These are phyloP conservation scores for Aspergillus olivimuriae DNA, from an alignment of 495 filamentous ascomycete genomes.

Conservation along the genomic window DNA sequence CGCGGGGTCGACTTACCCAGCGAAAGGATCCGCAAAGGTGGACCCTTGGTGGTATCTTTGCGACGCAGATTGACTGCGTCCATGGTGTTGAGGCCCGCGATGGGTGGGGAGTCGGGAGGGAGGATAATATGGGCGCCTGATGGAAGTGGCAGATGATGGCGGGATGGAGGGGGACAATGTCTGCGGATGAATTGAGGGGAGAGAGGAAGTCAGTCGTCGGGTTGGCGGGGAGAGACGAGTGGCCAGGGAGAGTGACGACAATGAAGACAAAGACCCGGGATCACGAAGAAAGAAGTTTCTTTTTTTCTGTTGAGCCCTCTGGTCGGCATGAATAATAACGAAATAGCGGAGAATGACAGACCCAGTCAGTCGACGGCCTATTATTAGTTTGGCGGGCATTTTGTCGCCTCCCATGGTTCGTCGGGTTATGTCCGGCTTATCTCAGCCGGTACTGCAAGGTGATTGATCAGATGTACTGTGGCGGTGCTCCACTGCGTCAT, in stretches of 20 bases:
- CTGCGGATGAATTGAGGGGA: neutral
- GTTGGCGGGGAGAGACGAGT: neutral
- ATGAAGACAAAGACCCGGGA: neutral
- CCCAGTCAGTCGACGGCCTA: no score
- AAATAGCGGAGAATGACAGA: no score
- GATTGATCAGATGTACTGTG: no score
- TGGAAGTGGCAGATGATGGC: slow-evolving; percentile 1
- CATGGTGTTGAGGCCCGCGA: slow-evolving; percentile 16
- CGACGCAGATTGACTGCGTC: slow-evolving; percentile 47
- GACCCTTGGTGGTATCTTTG: slow-evolving; percentile 92
- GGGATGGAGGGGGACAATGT: no score
- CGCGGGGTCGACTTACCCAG: slow-evolving; percentile 73
- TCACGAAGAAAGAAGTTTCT: slow-evolving; percentile 2
- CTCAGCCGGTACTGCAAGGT: no score
- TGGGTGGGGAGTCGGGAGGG: neutral
- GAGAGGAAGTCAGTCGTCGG: no score
- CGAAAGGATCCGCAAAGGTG: slow-evolving; percentile 84
- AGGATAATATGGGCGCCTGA: slow-evolving; percentile 6
- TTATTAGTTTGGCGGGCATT: neutral
- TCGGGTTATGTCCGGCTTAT: no score
- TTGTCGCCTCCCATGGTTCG: neutral
- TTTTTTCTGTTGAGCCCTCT: no score
- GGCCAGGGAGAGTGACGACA: neutral
- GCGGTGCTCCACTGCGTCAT: slow-evolving; percentile 7
- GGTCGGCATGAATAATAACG: no score